A percentile compares a stretch with the other conserved stretches of the same genome.
Conservation (phyloP, 495 filamentous ascomycete species). For the Xylaria sp. region DNA sequence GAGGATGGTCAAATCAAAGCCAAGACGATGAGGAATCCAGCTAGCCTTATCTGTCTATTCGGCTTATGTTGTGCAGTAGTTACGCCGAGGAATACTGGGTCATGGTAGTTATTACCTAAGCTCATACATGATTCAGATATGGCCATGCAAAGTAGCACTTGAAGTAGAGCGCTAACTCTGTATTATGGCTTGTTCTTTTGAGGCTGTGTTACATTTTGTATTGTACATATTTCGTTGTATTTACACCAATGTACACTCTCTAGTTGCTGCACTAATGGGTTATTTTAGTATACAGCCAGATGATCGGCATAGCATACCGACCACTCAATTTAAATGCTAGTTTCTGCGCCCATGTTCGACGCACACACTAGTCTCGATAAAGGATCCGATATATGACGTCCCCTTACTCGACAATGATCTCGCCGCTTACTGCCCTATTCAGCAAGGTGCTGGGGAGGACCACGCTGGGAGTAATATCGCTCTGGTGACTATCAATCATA, state of each 20-base stretch:
- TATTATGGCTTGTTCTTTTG: not conserved
- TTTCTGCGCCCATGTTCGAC: not conserved
- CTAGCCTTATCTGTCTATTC: not conserved
- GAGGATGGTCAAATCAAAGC: not conserved
- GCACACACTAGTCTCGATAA: not conserved
- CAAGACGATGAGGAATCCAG: not conserved
- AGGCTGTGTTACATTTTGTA: conserved; percentile 22
- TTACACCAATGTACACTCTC: conserved; percentile 28
- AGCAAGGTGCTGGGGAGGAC: conserved; percentile 35
- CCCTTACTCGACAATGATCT: conserved; percentile 31
- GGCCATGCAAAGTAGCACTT: not conserved
- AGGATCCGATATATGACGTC: not conserved
- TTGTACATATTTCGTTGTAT: conserved; percentile 30
- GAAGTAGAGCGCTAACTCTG: not conserved
- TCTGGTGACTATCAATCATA: conserved; percentile 77
- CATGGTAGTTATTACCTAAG: not conserved
- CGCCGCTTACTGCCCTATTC: conserved; percentile 24
- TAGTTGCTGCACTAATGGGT: not conserved
- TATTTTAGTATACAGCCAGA: conserved; percentile 25
- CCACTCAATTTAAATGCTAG: not conserved
- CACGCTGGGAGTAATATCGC: conserved; percentile 65
- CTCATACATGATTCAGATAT: not conserved
- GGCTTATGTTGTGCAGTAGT: not conserved
- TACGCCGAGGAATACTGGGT: not conserved
- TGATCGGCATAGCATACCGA: not conserved